A percentile compares a stretch with the other conserved stretches of the same genome.
These are phyloP conservation scores for Malus sylvestris DNA, from an alignment of 306 rosid species.

Conservation along the genomic window DNA sequence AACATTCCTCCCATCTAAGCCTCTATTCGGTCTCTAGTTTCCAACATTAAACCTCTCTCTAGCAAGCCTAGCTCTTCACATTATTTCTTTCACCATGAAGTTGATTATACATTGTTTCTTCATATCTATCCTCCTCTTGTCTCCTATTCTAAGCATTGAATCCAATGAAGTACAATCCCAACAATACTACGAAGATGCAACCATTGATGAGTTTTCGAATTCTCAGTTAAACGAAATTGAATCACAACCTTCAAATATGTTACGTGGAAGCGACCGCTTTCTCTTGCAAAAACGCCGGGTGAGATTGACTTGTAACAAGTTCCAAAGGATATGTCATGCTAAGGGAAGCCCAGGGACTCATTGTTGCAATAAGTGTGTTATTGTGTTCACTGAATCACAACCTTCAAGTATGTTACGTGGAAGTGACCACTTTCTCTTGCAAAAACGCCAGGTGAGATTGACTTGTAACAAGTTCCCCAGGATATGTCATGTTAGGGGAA, in stretches of 20 bases:
- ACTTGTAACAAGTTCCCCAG: slow-evolving; percentile 17
- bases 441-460: not conserved
- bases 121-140: not conserved
- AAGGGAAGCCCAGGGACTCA: no score
- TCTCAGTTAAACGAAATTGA: not conserved
- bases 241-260: not conserved
- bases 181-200: no score
- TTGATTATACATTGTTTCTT: not conserved
- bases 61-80: not conserved
- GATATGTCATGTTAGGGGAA: not conserved
- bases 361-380: not conserved
- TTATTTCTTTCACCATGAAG: not conserved
- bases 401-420: not conserved
- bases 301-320: slow-evolving; percentile 11
- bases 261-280: not conserved
- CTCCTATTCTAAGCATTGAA: not conserved
- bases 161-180: no score
- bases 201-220: not conserved
- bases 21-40: not conserved
- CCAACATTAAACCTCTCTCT: not conserved
- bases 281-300: not conserved
- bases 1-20: not conserved
- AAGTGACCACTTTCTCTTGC: not conserved
- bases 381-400: not conserved
- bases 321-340: not conserved